Evolutionary conservation across 768 basidiomycete species (phyloP).

Genomic region (Daedalea quercina): DNA sequence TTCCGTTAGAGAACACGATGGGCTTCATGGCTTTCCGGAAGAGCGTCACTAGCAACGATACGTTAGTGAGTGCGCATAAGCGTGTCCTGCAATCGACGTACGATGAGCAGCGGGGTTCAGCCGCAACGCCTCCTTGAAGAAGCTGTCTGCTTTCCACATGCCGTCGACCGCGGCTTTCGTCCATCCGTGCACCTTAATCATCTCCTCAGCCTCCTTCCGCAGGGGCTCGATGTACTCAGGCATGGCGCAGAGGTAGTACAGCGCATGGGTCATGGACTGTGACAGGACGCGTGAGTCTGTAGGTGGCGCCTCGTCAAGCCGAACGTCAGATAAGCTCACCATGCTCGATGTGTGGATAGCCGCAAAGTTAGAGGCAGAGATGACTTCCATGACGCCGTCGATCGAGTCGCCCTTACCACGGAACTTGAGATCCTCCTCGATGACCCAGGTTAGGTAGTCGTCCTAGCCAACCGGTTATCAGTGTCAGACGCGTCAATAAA

Average conservation of each 20-base stretch:
- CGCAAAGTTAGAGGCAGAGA: conserved; percentile 26
- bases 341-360: conserved; percentile 25
- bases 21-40: conserved; percentile 23
- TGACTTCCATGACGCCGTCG: conserved; percentile 20
- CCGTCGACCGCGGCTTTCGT: conserved; percentile 32
- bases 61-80: neutral
- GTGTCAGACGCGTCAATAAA: too few species aligned
- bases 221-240: conserved; percentile 20
- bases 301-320: too few species aligned
- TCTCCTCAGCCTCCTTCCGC: conserved; percentile 19
- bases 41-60: conserved; percentile 17
- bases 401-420: conserved; percentile 16
- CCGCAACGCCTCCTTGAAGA: conserved; percentile 40
- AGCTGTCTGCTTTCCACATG: conserved; percentile 41
- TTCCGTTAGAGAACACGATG: conserved; percentile 29
- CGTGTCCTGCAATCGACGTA: conserved; percentile 10
- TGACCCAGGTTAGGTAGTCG: conserved; percentile 40
- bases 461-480: too few species aligned
- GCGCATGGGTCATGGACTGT: conserved; percentile 19
- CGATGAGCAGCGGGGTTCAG: conserved; percentile 23
- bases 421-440: conserved; percentile 26
- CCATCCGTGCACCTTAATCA: conserved; percentile 26
- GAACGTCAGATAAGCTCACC: conserved; percentile 1
- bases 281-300: neutral
- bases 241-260: conserved; percentile 19